phyloP scores from a whole-genome alignment of 2,329 filamentous ascomycete species.

The Lecanosticta acicola region DNA sequence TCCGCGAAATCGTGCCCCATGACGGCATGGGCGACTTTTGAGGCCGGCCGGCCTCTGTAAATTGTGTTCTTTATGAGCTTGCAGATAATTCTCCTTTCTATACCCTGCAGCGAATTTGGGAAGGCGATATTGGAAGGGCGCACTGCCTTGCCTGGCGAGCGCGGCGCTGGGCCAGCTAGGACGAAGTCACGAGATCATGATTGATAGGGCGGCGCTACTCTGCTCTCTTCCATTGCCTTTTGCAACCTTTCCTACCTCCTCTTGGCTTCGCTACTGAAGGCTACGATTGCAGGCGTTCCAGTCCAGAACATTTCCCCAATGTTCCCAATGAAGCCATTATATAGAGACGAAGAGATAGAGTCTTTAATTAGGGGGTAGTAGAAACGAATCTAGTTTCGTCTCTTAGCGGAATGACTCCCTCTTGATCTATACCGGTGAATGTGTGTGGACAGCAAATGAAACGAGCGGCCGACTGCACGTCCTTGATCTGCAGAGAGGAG shows the following conservation, averaged over 20 bases:
- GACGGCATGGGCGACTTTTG: conserved; percentile 15
- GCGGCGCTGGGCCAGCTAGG: background rate
- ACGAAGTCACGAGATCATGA: conserved; percentile 1
- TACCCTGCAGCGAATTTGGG: conserved; percentile 16
- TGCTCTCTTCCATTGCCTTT: background rate
- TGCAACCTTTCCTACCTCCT: too few relatives aligned
- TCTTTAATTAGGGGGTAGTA: too few relatives aligned
- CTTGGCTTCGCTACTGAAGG: background rate
- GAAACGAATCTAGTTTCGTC: too few relatives aligned
- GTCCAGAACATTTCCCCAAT: background rate
- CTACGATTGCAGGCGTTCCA: background rate
- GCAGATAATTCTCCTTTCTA: conserved; percentile 19
- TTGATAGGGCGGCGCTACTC: background rate
- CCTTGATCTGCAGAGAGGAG: too few relatives aligned
- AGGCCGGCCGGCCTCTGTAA: conserved; percentile 5
- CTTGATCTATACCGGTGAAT: too few relatives aligned
- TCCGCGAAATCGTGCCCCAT: conserved; percentile 21
- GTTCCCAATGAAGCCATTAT: too few relatives aligned
- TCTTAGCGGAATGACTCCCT: too few relatives aligned
- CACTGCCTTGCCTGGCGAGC: background rate
- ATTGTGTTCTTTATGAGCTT: conserved; percentile 13
- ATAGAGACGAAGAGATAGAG: too few relatives aligned
- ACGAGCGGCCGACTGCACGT: background rate
- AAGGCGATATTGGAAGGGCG: background rate
- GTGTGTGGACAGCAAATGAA: background rate